These are phyloP conservation scores for Cercospora janseana DNA, from an alignment of 2,329 filamentous ascomycete species.

Conservation along the genomic window DNA sequence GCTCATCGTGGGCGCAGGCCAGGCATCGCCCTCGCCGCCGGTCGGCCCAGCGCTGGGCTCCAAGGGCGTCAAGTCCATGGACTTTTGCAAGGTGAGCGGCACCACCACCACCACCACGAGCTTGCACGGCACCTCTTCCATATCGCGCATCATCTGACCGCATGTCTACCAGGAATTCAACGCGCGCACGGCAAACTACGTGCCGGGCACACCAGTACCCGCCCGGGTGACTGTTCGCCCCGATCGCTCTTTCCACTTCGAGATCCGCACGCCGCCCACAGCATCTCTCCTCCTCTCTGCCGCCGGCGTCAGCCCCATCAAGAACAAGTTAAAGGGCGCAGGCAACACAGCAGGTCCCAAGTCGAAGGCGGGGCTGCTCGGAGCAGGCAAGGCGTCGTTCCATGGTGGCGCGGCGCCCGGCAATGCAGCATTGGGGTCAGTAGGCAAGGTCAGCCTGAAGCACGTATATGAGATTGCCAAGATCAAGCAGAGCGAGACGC, in stretches of 20 bases:
- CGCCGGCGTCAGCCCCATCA: constrained; percentile 71
- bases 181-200: constrained; percentile 70
- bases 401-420: constrained; percentile 29
- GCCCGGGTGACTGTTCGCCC: constrained; percentile 88
- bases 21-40: constrained; percentile 90
- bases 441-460: constrained; percentile 88
- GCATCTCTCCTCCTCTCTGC: constrained; percentile 85
- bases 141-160: constrained; percentile 11
- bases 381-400: constrained; percentile 39
- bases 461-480: constrained; percentile 97
- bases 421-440: constrained; percentile 69
- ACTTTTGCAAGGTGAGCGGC: constrained; percentile 86
- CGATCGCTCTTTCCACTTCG: constrained; percentile 90
- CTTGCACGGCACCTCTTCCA: neutral
- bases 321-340: constrained; percentile 74
- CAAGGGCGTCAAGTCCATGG: constrained; percentile 98
- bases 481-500: constrained; percentile 68
- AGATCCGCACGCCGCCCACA: constrained; percentile 86
- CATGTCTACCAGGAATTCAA: constrained; percentile 26
- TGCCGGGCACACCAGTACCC: constrained; percentile 79
- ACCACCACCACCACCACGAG: constrained; percentile 5
- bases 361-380: constrained; percentile 39
- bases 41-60: constrained; percentile 94
- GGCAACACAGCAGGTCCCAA: constrained; percentile 50
- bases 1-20: constrained; percentile 93